These are phyloP conservation scores for Dacryopinax spathularia DNA, from an alignment of 768 basidiomycete genomes.

Conservation along the genomic window DNA sequence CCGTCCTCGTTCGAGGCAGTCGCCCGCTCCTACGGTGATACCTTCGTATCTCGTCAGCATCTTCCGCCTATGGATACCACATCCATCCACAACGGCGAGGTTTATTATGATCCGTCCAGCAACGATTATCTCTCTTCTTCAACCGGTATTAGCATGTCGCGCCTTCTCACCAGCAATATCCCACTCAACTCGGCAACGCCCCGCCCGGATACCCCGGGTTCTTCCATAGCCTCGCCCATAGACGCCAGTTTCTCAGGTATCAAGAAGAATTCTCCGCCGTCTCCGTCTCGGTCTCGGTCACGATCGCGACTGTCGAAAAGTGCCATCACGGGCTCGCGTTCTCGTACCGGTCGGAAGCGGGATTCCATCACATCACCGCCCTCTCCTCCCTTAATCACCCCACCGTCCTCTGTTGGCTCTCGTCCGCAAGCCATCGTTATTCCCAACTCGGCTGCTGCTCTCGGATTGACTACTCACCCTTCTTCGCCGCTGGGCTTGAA, in stretches of 20 bases:
- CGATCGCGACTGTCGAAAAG: slow-evolving; percentile 36
- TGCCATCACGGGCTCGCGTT: slow-evolving; percentile 15
- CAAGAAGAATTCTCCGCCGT: slow-evolving; percentile 5
- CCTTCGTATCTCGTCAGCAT: slow-evolving; percentile 3
- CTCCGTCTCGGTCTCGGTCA: slow-evolving; percentile 18
- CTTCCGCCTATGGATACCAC: slow-evolving; percentile 6
- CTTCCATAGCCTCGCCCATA: slow-evolving; percentile 17
- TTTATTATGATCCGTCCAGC: slow-evolving; percentile 8
- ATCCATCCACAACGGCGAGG: slow-evolving; percentile 8
- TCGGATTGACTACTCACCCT: slow-evolving; percentile 25
- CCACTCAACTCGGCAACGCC: slow-evolving; percentile 19
- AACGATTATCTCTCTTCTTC: slow-evolving; percentile 21
- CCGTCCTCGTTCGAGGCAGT: slow-evolving; percentile 27
- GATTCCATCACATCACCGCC: slow-evolving; percentile 35
- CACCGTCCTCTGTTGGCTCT: slow-evolving; percentile 25
- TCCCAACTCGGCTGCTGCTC: slow-evolving; percentile 36
- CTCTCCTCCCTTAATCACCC: slow-evolving; percentile 31
- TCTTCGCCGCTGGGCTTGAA: slow-evolving; percentile 21
- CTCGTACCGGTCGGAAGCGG: slow-evolving; percentile 14
- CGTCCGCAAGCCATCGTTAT: slow-evolving; percentile 60
- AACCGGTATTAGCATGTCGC: neutral
- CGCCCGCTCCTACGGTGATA: slow-evolving; percentile 15
- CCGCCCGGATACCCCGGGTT: slow-evolving; percentile 16
- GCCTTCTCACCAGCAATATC: slow-evolving; percentile 26
- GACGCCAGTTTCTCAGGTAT: slow-evolving; percentile 7